Evolutionary conservation across 208 protist genomes (phyloP).

Genomic region (Wallacemonas collosoma): DNA sequence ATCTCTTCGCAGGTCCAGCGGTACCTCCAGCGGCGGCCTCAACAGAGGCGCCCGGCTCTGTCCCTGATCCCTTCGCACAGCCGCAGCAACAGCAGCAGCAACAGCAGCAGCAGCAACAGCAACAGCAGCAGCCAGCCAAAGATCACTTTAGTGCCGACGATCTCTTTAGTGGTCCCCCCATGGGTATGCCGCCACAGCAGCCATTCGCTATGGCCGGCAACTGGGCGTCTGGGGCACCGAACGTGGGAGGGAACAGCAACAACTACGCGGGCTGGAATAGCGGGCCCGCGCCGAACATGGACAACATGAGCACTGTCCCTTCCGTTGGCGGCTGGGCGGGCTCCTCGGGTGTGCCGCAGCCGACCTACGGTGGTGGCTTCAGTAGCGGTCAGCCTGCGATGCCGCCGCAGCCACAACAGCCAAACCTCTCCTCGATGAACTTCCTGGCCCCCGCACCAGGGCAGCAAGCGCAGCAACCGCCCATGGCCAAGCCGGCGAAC

Average conservation of each 20-base stretch:
- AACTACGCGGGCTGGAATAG: slow-evolving; percentile 22
- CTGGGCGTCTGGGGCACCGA: slow-evolving; percentile 10
- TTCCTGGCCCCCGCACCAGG: slow-evolving; percentile 52
- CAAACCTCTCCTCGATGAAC: slow-evolving; percentile 37
- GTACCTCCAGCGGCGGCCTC: slow-evolving; percentile 2
- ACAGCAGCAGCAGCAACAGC: slow-evolving; percentile 6
- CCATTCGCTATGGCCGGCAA: slow-evolving; percentile 21
- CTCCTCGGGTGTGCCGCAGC: background rate
- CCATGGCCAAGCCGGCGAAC: background rate
- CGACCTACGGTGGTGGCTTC: slow-evolving; percentile 15
- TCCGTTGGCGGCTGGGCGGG: background rate
- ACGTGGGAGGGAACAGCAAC: slow-evolving; percentile 6
- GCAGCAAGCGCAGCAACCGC: slow-evolving; percentile 30
- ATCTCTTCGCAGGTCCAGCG: slow-evolving; percentile 63
- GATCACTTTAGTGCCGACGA: slow-evolving; percentile 57
- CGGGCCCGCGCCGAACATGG: slow-evolving; percentile 14
- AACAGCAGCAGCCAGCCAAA: slow-evolving; percentile 21
- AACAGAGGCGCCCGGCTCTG: background rate
- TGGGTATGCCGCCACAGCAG: slow-evolving; percentile 21
- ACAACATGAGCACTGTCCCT: slow-evolving; percentile 7
- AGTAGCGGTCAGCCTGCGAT: slow-evolving; percentile 1
- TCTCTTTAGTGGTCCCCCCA: slow-evolving; percentile 40
- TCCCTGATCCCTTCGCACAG: slow-evolving; percentile 22
- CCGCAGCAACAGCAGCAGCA: slow-evolving; percentile 13
- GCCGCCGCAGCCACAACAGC: slow-evolving; percentile 23